These are phyloP conservation scores for Fusarium devonianum DNA, from an alignment of 2,329 filamentous ascomycete species.

Conservation along the genomic window DNA sequence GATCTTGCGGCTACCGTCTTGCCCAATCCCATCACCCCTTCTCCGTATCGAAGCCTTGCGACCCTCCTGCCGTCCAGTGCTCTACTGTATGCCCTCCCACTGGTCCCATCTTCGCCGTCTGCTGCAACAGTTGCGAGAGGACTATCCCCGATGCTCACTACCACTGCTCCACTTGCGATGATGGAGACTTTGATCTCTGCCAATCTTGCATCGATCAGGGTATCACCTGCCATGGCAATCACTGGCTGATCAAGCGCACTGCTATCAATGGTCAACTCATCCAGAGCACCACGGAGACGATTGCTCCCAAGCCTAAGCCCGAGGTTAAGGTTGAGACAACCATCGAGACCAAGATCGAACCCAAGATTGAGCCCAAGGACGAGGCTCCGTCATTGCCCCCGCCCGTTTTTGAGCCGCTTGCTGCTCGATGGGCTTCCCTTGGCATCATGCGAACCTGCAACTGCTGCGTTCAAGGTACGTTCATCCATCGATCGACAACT, in stretches of 20 bases:
- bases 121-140: constrained; percentile 88
- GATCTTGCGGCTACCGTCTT: constrained; percentile 1
- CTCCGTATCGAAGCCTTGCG: constrained; percentile 4
- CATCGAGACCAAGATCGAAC: constrained; percentile 26
- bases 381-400: constrained; percentile 25
- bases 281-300: constrained; percentile 84
- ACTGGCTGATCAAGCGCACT: constrained; percentile 94
- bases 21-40: constrained; percentile 13
- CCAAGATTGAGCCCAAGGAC: constrained; percentile 22
- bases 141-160: constrained; percentile 85
- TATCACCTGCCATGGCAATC: constrained; percentile 77
- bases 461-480: constrained; percentile 59
- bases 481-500: not conserved
- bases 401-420: constrained; percentile 31
- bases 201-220: constrained; percentile 77
- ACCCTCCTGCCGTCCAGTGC: not conserved
- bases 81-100: constrained; percentile 21
- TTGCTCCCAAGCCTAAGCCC: constrained; percentile 67
- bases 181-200: constrained; percentile 95
- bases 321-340: constrained; percentile 35
- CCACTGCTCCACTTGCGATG: constrained; percentile 92
- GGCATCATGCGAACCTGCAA: constrained; percentile 71
- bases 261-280: constrained; percentile 80
- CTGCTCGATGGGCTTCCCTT: constrained; percentile 30
- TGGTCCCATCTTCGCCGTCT: constrained; percentile 73